Conservation (phyloP, 78 protist species). For the Polysphondylium violaceum region DNA sequence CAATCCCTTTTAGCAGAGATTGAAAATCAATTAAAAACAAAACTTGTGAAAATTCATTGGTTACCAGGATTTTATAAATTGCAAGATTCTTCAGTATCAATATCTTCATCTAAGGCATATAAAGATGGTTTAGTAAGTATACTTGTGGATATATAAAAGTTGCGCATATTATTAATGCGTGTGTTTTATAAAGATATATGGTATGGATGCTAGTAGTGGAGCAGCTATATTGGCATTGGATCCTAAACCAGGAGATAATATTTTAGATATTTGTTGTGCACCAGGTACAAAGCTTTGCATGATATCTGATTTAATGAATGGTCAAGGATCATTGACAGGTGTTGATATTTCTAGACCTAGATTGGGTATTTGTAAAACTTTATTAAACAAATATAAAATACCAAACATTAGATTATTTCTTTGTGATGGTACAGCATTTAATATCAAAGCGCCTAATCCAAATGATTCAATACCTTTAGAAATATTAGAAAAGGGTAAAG, state of each 20-base stretch:
- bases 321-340: slow-evolving; percentile 70
- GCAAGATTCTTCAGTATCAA: neutral
- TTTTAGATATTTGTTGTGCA: slow-evolving; percentile 89
- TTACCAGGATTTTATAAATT: slow-evolving; percentile 50
- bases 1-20: neutral
- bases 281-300: slow-evolving; percentile 86
- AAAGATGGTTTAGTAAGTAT: slow-evolving; percentile 5
- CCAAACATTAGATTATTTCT: slow-evolving; percentile 65
- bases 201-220: slow-evolving; percentile 85
- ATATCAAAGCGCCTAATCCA: slow-evolving; percentile 48
- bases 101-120: slow-evolving; percentile 51
- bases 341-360: slow-evolving; percentile 36
- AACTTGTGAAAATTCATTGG: slow-evolving; percentile 24
- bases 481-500: neutral
- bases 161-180: neutral
- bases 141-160: neutral
- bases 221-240: slow-evolving; percentile 82
- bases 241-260: slow-evolving; percentile 66
- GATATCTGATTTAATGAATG: slow-evolving; percentile 71
- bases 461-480: slow-evolving; percentile 42
- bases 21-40: slow-evolving; percentile 21
- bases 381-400: slow-evolving; percentile 64
- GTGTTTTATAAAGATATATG: slow-evolving; percentile 42
- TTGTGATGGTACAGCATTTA: slow-evolving; percentile 60
- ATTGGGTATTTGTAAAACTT: slow-evolving; percentile 64